Base-by-base conservation (phyloP, 2,329 filamentous ascomycete species). In the Colletotrichum somersetense region DNA sequence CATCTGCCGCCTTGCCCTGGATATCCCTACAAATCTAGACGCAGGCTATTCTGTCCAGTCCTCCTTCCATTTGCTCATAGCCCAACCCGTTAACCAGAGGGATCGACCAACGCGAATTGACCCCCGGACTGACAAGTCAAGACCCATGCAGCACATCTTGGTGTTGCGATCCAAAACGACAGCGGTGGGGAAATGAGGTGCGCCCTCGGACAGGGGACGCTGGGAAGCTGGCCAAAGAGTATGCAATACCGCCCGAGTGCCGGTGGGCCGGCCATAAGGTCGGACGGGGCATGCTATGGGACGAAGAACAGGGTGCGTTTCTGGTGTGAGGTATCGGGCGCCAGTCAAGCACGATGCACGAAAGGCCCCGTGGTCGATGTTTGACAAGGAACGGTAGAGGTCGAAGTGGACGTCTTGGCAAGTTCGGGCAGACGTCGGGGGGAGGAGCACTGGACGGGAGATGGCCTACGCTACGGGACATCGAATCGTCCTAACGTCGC, bases 301-400 rank as follows among this genome's bases (percentile, higher is more conserved):
- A 73, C 67, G 71, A 73, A 63, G 64, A 62, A 67, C 38, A 53
- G 48, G 55, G 53, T 65, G 64, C 67, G 72, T 73, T 72, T 73
- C 72, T 64, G 52, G 52, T 57, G 48, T 53, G 64, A 48, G 53
- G 40, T 42, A 14, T 48, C 61, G 68, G 65, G 55, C 65, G 64
- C 72, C 72, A 73, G 72, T 73, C 58, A 50, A 73, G 46, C 30
- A 38, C 59, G 70, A 69, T 50, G 66, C 48, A 44, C 40, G 35
- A 64, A 62, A 56, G 33, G 48, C 18, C 66, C 46, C 66, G 46
- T 44, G 58, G 66, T 62, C 56, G 66, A 59, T 56, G 70, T 70
- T 70, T 70, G 66, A 56, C 66, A 68, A 48, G 68, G 64, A 67
- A 68, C 38, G 38, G 50, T 56, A 40, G 58, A 61, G 26, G 72